Conservation (phyloP, 73 alveolate species). For the Loxodes magnus region DNA sequence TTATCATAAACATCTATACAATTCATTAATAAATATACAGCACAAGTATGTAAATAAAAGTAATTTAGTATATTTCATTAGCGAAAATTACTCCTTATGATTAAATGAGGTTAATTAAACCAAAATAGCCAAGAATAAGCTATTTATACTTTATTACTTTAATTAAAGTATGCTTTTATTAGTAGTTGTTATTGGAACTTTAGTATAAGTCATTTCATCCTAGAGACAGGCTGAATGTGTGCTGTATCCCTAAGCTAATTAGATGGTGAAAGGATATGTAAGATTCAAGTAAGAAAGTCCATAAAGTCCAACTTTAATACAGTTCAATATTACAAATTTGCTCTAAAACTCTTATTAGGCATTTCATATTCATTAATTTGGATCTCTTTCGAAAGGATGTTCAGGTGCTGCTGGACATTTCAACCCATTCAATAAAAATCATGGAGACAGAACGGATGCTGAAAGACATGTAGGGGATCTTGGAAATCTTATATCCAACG, state of each 20-base stretch:
- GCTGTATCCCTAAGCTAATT: slow-evolving; percentile 29
- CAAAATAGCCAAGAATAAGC: no score
- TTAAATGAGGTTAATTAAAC: no score
- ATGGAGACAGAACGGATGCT: slow-evolving; percentile 22
- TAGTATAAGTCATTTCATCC: no score
- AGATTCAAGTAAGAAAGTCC: slow-evolving; percentile 16
- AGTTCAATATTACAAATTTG: slow-evolving; percentile 28
- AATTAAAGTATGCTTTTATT: no score
- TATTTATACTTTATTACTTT: no score
- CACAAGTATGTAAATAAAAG: no score
- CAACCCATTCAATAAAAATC: slow-evolving; percentile 26
- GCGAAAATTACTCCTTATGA: no score
- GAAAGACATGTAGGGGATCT: slow-evolving; percentile 43
- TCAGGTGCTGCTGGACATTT: slow-evolving; percentile 49
- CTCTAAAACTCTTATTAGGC: slow-evolving; percentile 21
- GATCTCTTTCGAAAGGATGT: slow-evolving; percentile 41
- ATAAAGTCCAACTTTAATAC: slow-evolving; percentile 12
- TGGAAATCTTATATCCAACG: slow-evolving; percentile 34
- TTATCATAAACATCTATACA: no score
- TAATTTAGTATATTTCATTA: no score
- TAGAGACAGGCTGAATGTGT: slow-evolving; percentile 35
- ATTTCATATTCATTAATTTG: slow-evolving; percentile 42
- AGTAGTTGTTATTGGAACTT: no score
- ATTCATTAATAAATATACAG: no score
- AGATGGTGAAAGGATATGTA: slow-evolving; percentile 35